Evolutionary conservation across 176 grass and related monocot genomes (phyloP).

Genomic region (Aegilops longissima): DNA sequence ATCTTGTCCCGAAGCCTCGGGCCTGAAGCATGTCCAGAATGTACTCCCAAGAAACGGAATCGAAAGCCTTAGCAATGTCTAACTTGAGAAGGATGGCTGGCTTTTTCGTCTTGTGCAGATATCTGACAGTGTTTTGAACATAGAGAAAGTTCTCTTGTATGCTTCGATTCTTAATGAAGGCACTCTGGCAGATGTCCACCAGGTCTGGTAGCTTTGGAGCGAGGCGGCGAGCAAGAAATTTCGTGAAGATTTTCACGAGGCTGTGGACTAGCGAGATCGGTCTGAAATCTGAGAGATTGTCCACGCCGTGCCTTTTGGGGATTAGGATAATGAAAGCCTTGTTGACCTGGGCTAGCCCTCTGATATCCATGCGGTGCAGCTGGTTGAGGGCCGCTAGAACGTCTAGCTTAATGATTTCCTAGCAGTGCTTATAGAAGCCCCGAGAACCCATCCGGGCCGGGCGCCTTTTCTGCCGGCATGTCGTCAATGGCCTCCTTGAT

Average conservation of each 20-base stretch:
- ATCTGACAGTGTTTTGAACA: background rate
- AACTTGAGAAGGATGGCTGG: background rate
- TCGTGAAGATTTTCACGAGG: background rate
- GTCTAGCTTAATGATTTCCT: background rate
- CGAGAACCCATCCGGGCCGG: background rate
- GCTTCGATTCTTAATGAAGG: background rate
- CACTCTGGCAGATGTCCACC: background rate
- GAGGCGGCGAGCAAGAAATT: background rate
- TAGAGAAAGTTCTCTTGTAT: background rate
- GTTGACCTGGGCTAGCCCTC: too few species aligned
- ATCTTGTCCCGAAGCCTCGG: too few species aligned
- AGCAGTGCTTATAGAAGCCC: background rate
- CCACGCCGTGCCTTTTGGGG: too few species aligned
- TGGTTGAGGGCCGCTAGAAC: background rate
- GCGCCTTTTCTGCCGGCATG: background rate
- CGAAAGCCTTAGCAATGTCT: too few species aligned
- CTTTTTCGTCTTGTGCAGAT: background rate
- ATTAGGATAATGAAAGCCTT: too few species aligned
- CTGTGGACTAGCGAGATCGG: background rate
- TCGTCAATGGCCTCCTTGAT: background rate
- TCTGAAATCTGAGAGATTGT: background rate
- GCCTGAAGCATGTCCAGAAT: background rate
- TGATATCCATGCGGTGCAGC: too few species aligned
- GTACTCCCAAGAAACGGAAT: background rate
- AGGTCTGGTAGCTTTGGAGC: background rate